These are phyloP conservation scores for Apophysomyces trapeziformis DNA, from an alignment of 371 early-diverging fungal species.

Conservation along the genomic window DNA sequence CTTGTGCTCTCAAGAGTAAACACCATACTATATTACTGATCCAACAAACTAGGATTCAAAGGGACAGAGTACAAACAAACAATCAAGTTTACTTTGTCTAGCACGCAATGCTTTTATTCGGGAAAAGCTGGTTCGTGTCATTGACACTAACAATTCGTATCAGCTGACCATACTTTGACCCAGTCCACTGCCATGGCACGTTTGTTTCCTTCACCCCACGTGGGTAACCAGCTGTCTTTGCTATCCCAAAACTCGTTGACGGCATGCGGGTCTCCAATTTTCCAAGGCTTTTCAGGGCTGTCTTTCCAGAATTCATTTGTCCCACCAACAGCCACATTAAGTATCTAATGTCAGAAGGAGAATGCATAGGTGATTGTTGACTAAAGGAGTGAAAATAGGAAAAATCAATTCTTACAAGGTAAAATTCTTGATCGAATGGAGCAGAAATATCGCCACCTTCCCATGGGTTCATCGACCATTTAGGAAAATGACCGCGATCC, in stretches of 20 bases:
- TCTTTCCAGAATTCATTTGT: constrained; percentile 70
- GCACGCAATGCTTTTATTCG: no score
- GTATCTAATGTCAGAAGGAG: constrained; percentile 31
- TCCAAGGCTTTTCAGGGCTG: constrained; percentile 59
- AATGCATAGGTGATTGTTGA: no score
- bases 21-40: no score
- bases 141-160: constrained; percentile 22
- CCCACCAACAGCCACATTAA: constrained; percentile 77
- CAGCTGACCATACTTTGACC: constrained; percentile 54
- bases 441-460: constrained; percentile 52
- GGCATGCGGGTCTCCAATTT: constrained; percentile 48
- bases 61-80: no score
- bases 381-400: no score
- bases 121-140: no score
- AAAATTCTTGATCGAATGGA: constrained; percentile 72
- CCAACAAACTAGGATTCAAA: no score
- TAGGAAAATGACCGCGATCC: constrained; percentile 51
- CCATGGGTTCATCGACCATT: constrained; percentile 60
- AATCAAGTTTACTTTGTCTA: no score
- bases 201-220: constrained; percentile 56
- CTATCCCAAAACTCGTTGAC: constrained; percentile 54
- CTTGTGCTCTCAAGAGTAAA: no score
- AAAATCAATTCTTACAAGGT: constrained; percentile 37
- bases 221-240: constrained; percentile 55
- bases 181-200: constrained; percentile 66